Evolutionary conservation across 192 early-diverging fungal genomes (phyloP).

Genomic region (Gamsiella multidivaricata): DNA sequence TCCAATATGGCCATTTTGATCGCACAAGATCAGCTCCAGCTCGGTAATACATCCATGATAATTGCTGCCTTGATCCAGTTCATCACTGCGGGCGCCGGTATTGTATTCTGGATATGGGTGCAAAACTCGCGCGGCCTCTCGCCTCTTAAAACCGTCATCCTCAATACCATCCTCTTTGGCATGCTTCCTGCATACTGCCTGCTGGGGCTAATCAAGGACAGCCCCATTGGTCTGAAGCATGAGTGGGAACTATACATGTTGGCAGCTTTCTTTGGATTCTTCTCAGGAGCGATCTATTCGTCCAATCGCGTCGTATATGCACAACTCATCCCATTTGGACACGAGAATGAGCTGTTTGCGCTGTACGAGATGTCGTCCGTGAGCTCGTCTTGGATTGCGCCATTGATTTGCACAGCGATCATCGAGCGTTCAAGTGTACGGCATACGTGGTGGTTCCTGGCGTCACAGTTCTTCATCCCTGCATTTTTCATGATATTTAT

Average conservation of each 20-base stretch:
- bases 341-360: constrained; percentile 73
- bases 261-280: constrained; percentile 62
- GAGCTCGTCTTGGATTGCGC: constrained; percentile 68
- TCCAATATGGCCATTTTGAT: constrained; percentile 67
- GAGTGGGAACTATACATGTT: constrained; percentile 65
- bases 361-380: constrained; percentile 64
- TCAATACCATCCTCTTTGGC: constrained; percentile 60
- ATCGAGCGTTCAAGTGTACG: constrained; percentile 45
- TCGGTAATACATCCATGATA: constrained; percentile 56
- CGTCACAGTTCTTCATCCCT: constrained; percentile 37
- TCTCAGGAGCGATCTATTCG: constrained; percentile 61
- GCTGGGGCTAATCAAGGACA: constrained; percentile 62
- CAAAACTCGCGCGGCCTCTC: constrained; percentile 59
- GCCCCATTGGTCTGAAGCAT: constrained; percentile 54
- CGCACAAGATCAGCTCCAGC: constrained; percentile 62
- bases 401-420: constrained; percentile 67
- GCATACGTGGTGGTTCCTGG: constrained; percentile 38
- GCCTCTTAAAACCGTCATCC: constrained; percentile 65
- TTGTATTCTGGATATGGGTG: constrained; percentile 65
- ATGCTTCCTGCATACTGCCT: constrained; percentile 70
- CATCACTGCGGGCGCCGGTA: constrained; percentile 61
- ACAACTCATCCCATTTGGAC: constrained; percentile 69
- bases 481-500: constrained; percentile 32
- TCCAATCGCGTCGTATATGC: constrained; percentile 66
- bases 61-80: constrained; percentile 67